A percentile compares a stretch with the other conserved stretches of the same genome.
Evolutionary conservation across 495 filamentous ascomycete genomes (phyloP).

Genomic region (Staphylotrichum longicolle): DNA sequence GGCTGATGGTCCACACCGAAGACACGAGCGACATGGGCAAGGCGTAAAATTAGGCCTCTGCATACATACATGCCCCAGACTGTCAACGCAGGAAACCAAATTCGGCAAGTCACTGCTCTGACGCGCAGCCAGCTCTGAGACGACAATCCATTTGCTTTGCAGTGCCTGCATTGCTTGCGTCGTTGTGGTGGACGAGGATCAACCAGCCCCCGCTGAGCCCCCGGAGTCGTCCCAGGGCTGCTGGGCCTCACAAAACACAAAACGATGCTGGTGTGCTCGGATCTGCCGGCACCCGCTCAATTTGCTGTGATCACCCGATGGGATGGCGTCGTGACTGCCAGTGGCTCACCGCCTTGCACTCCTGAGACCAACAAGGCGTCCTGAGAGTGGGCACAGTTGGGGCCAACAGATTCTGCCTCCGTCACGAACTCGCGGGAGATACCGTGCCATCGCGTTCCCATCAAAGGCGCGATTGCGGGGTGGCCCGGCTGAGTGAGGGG

Average conservation of each 20-base stretch:
- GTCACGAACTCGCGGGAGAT: background rate
- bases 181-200: background rate
- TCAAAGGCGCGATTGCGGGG: constrained; percentile 21
- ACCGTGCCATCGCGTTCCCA: background rate
- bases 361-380: background rate
- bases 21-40: constrained; percentile 15
- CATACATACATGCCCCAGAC: constrained; percentile 2
- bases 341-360: constrained; percentile 9
- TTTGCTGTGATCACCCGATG: constrained; percentile 16
- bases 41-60: constrained; percentile 24
- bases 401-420: too few relatives aligned
- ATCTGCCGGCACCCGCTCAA: constrained; percentile 21
- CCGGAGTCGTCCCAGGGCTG: background rate
- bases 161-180: constrained; percentile 11
- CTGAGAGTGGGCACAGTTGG: too few relatives aligned
- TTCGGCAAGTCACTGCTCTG: constrained; percentile 21
- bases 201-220: background rate
- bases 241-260: background rate
- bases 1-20: constrained; percentile 23
- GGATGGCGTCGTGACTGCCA: constrained; percentile 1
- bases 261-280: constrained; percentile 10
- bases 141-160: constrained; percentile 1
- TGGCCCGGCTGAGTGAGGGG: constrained; percentile 22
- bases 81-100: constrained; percentile 21
- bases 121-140: constrained; percentile 3